Percentiles rank a stretch among this genome's conserved stretches.
Conservation (phyloP, 2,329 filamentous ascomycete species). For the Nothopassalora personata region DNA sequence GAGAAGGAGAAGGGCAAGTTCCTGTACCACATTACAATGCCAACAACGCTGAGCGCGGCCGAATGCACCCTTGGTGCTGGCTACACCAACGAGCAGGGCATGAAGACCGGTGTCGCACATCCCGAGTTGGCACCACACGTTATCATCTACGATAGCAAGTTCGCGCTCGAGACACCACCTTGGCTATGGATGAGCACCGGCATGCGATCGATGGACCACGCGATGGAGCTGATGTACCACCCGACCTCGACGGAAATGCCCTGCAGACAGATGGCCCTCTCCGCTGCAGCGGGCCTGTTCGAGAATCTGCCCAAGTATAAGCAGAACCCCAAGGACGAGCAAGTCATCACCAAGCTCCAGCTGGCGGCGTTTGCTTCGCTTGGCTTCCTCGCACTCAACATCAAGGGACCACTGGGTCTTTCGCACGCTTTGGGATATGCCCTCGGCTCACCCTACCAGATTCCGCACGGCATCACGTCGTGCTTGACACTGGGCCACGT, state of each 20-base stretch:
- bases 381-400: conserved; percentile 47
- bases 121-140: conserved; percentile 42
- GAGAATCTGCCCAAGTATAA: conserved; percentile 45
- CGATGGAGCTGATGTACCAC: conserved; percentile 50
- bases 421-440: conserved; percentile 43
- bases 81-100: conserved; percentile 46
- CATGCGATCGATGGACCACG: conserved; percentile 52
- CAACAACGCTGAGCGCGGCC: conserved; percentile 48
- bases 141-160: conserved; percentile 51
- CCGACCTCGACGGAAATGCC: conserved; percentile 49
- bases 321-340: conserved; percentile 40
- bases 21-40: conserved; percentile 45
- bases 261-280: conserved; percentile 41
- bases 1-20: conserved; percentile 37
- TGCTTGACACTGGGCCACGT: conserved; percentile 52
- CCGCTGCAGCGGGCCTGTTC: conserved; percentile 46
- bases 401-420: conserved; percentile 49
- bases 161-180: conserved; percentile 48
- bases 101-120: conserved; percentile 45
- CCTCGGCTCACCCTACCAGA: conserved; percentile 50
- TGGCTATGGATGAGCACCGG: conserved; percentile 49
- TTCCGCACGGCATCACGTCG: conserved; percentile 53
- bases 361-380: conserved; percentile 49
- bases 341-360: conserved; percentile 48
- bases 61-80: conserved; percentile 52